phyloP scores from a whole-genome alignment of 495 filamentous ascomycete genomes.

The Podospora tetraspora region DNA sequence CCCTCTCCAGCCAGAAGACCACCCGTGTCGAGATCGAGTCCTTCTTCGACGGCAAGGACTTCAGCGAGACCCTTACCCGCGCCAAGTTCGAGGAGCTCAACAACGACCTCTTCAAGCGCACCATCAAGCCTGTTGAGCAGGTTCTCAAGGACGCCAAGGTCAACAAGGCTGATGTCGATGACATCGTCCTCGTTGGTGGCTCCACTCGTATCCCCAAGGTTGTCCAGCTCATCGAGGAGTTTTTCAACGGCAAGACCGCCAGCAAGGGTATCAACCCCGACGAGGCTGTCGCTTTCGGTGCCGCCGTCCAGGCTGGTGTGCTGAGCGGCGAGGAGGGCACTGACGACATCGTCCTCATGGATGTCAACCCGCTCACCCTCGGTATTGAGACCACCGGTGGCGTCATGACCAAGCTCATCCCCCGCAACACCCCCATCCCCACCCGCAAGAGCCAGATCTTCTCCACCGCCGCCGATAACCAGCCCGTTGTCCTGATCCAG shows the following conservation, averaged over 20 bases:
- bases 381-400: conserved; percentile 98
- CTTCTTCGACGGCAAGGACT: conserved; percentile 95
- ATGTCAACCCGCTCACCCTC: conserved; percentile 95
- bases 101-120: conserved; percentile 98
- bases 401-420: conserved; percentile 97
- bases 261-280: conserved; percentile 99
- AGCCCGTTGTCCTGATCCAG: conserved; percentile 95
- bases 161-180: conserved; percentile 78
- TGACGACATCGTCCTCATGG: conserved; percentile 80
- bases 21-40: conserved; percentile 97
- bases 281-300: conserved; percentile 95
- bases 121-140: conserved; percentile 97
- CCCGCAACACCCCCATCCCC: conserved; percentile 91
- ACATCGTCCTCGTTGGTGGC: conserved; percentile 88
- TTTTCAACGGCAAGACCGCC: conserved; percentile 88
- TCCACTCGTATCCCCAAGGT: conserved; percentile 98
- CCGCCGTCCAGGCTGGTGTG: conserved; percentile 95
- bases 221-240: conserved; percentile 89
- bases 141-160: conserved; percentile 89
- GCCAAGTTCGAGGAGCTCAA: conserved; percentile 99
- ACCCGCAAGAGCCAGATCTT: conserved; percentile 98
- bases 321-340: conserved; percentile 81
- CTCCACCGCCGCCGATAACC: conserved; percentile 96
- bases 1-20: conserved; percentile 96
- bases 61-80: conserved; percentile 95